phyloP scores from a whole-genome alignment of 2,329 filamentous ascomycete genomes.

The Cladosporium oxysporum region DNA sequence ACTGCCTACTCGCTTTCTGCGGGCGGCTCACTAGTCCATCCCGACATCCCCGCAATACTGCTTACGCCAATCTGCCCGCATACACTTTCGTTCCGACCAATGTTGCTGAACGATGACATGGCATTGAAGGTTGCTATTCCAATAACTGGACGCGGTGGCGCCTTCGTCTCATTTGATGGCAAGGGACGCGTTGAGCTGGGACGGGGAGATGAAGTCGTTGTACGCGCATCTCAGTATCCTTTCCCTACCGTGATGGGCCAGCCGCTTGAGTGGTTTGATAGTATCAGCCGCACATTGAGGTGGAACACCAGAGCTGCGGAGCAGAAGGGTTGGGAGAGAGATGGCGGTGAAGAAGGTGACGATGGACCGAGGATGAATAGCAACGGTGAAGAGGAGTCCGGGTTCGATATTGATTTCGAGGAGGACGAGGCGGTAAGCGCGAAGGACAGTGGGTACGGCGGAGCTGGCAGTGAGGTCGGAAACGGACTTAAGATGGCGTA shows the following conservation, averaged over 20 bases:
- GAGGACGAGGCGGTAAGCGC: conserved; percentile 47
- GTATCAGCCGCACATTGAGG: conserved; percentile 83
- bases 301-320: conserved; percentile 94
- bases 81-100: conserved; percentile 92
- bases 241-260: conserved; percentile 94
- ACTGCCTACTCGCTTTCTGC: conserved; percentile 96
- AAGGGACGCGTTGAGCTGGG: conserved; percentile 92
- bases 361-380: conserved; percentile 37
- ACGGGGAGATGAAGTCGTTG: conserved; percentile 93
- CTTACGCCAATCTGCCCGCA: conserved; percentile 97
- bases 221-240: conserved; percentile 92
- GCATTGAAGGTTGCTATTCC: conserved; percentile 87
- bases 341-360: conserved; percentile 57
- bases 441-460: conserved; percentile 35
- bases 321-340: conserved; percentile 76
- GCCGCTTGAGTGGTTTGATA: conserved; percentile 94
- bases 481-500: conserved; percentile 19
- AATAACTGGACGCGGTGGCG: conserved; percentile 80
- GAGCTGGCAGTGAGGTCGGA: conserved; percentile 26
- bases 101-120: conserved; percentile 96
- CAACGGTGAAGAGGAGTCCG: conserved; percentile 53
- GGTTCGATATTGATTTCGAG: conserved; percentile 96
- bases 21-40: conserved; percentile 91
- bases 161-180: conserved; percentile 96
- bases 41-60: conserved; percentile 93